phyloP scores from a whole-genome alignment of 2,329 filamentous ascomycete genomes.

The Plenodomus tracheiphilus region DNA sequence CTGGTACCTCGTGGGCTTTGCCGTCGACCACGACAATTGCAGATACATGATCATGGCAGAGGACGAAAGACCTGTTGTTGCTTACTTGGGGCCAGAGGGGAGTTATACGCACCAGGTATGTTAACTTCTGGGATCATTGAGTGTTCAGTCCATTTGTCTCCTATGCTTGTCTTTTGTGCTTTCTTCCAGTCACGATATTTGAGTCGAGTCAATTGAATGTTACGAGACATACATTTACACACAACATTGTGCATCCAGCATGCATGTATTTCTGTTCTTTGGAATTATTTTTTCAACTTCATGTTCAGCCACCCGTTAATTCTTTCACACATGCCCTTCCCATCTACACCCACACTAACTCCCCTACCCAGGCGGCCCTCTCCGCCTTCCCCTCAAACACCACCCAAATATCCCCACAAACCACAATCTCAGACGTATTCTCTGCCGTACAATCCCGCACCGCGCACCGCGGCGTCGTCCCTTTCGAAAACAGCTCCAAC shows the following conservation, averaged over 20 bases:
- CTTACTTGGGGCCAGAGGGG: slow-evolving; percentile 66
- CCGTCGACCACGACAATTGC: background rate
- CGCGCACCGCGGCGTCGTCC: slow-evolving; percentile 77
- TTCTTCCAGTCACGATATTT: background rate
- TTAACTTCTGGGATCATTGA: background rate
- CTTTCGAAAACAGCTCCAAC: slow-evolving; percentile 95
- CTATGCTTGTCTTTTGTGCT: background rate
- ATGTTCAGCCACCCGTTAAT: too few species aligned
- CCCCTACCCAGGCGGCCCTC: slow-evolving; percentile 56
- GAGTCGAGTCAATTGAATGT: background rate
- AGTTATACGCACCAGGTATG: slow-evolving; percentile 72
- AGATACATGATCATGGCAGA: slow-evolving; percentile 11
- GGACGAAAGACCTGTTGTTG: slow-evolving; percentile 42
- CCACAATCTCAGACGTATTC: slow-evolving; percentile 71
- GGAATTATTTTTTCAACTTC: background rate
- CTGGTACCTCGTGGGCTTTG: too few species aligned
- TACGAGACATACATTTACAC: background rate
- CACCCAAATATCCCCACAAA: slow-evolving; percentile 45
- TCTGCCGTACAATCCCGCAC: slow-evolving; percentile 69
- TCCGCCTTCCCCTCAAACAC: slow-evolving; percentile 50
- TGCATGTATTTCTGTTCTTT: too few species aligned
- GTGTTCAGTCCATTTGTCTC: background rate
- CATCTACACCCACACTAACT: background rate
- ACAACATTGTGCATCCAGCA: background rate
- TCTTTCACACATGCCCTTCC: too few species aligned